Evolutionary conservation across 306 rosid genomes (phyloP).

Genomic region (Gleditsia sinensis): DNA sequence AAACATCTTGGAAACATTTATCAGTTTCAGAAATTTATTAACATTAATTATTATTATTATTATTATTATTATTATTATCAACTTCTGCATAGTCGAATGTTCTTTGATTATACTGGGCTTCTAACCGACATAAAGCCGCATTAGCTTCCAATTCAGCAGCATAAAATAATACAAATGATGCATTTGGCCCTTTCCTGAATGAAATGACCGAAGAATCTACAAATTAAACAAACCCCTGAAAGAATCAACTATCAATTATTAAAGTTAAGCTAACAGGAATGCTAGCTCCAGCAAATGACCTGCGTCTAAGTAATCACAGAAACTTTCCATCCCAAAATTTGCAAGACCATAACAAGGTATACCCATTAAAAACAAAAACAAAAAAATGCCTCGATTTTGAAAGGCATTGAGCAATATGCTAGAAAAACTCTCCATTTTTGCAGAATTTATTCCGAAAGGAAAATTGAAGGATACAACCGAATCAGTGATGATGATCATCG

Average conservation of each 20-base stretch:
- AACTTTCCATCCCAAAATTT: slow-evolving; percentile 42
- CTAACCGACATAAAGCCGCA: too few relatives aligned
- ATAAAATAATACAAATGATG: background rate
- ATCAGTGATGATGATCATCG: slow-evolving; percentile 58
- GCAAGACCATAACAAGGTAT: slow-evolving; percentile 40
- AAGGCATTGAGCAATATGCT: slow-evolving; percentile 46
- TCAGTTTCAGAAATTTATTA: too few relatives aligned
- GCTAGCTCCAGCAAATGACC: slow-evolving; percentile 39
- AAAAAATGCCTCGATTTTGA: slow-evolving; percentile 40
- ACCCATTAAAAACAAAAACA: slow-evolving; percentile 43
- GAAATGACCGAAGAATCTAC: slow-evolving; percentile 21
- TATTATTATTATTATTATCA: too few relatives aligned
- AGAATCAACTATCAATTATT: slow-evolving; percentile 65
- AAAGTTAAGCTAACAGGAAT: slow-evolving; percentile 37
- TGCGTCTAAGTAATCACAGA: slow-evolving; percentile 49
- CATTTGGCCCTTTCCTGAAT: background rate
- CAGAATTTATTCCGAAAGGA: slow-evolving; percentile 54
- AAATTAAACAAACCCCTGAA: slow-evolving; percentile 29
- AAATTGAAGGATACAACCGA: slow-evolving; percentile 33
- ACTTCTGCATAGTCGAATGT: too few relatives aligned
- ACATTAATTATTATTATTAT: too few relatives aligned
- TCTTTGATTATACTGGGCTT: too few relatives aligned
- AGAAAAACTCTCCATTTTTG: slow-evolving; percentile 46
- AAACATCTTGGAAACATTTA: too few relatives aligned
- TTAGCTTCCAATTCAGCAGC: background rate